Evolutionary conservation across 495 filamentous ascomycete genomes (phyloP).

Genomic region (Saxispiralis lemnorum): DNA sequence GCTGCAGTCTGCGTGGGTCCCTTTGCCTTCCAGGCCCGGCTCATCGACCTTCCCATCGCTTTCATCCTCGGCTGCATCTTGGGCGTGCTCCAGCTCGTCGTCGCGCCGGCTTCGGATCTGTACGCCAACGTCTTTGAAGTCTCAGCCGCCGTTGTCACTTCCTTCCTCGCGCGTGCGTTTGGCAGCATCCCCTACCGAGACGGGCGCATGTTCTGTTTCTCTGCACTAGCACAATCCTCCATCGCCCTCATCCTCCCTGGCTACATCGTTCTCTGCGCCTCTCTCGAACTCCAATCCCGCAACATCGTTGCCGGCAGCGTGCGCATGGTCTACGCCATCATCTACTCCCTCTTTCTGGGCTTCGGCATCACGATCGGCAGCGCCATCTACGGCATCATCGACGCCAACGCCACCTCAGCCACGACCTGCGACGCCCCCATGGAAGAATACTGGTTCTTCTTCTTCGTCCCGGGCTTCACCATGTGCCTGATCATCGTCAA

Average conservation of each 20-base stretch:
- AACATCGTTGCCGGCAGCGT: conserved; percentile 80
- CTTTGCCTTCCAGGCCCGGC: conserved; percentile 74
- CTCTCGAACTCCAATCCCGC: conserved; percentile 71
- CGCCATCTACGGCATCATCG: conserved; percentile 69
- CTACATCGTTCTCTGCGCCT: conserved; percentile 66
- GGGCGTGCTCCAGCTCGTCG: conserved; percentile 61
- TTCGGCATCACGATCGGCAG: conserved; percentile 94
- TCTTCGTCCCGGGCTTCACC: conserved; percentile 69
- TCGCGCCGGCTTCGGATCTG: conserved; percentile 63
- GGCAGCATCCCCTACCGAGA: conserved; percentile 48
- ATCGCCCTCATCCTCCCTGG: conserved; percentile 89
- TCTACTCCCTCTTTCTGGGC: conserved; percentile 90
- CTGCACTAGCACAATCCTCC: conserved; percentile 71
- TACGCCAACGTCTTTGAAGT: conserved; percentile 87
- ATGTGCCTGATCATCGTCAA: conserved; percentile 71
- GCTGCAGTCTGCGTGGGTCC: conserved; percentile 67
- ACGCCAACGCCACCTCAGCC: conserved; percentile 51
- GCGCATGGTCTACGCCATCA: conserved; percentile 88
- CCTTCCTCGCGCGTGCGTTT: conserved; percentile 76
- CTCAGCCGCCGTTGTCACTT: conserved; percentile 66
- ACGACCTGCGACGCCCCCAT: conserved; percentile 54
- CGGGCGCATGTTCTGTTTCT: conserved; percentile 74
- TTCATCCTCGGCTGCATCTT: conserved; percentile 74
- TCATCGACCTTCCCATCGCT: conserved; percentile 73
- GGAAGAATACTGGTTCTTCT: conserved; percentile 42